Base-by-base conservation (phyloP, 148 eudicot genomes). In the Cornus kousa region DNA sequence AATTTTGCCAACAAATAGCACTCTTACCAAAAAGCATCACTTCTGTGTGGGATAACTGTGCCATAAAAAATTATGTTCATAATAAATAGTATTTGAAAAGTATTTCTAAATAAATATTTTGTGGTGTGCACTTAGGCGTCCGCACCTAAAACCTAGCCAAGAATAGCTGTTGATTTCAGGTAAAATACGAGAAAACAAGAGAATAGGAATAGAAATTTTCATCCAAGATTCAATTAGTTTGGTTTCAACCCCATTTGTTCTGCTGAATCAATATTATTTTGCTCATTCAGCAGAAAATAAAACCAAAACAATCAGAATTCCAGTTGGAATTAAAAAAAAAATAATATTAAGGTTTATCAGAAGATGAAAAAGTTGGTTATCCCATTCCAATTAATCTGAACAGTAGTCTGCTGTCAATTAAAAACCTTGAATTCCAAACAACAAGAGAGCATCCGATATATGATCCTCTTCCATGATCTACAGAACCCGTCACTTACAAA, bases 401-500 rank as follows among this genome's bases (percentile, higher is more conserved):
- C 24, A 43, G 50, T 22, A 70, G 19, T 8, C 28, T 19, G 19
- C 73, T 5, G 73, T 46, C 7, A n/a, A 22, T 23, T 6, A 10
- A 72, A 72, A 72, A 46, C 73, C 73, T 20, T 8, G 19, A 37
- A 37, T 35, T 35, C 5, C 37, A 35, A 35, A 35, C 37, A 35
- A 35, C 4, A 4, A 35, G 37, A 35, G 37, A 35, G 40, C 5
- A 6, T 35, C 23, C 48, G 20, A 0, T 53, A 23, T 9, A n/a
- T 71, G 19, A 71, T 48, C 74, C 9, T 23, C 35, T 22, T 43
- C 33, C 59, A 40, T n/a, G 73, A 70, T 70, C 73, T 20, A 70
- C 1, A 8, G 5, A 71, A 71, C 22, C 60, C 5, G 12, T 43
- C 24, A 71, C 28, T 6, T 6, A 43, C n/a, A 2, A 33, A 3